Evolutionary conservation across 1,284 basidiomycete species (phyloP).

Genomic region (Pyrrhoderma noxium): DNA sequence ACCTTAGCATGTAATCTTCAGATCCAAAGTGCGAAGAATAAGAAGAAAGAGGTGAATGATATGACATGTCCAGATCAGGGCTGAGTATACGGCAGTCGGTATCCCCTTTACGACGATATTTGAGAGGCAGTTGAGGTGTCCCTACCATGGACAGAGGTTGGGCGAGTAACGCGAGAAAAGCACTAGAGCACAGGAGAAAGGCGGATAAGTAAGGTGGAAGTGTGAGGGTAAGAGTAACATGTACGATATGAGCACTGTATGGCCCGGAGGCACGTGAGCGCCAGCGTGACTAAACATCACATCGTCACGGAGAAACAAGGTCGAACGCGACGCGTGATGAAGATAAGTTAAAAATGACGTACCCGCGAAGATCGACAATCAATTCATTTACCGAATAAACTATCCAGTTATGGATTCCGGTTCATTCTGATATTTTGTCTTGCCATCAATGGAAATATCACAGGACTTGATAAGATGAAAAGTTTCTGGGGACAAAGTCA

Average conservation of each 20-base stretch:
- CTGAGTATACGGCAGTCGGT: conserved; percentile 3
- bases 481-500: too few species aligned
- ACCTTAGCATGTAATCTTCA: conserved; percentile 9
- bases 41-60: conserved; percentile 3
- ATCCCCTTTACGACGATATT: conserved; percentile 12
- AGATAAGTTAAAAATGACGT: too few species aligned
- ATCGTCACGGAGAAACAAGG: too few species aligned
- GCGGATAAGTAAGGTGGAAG: neutral
- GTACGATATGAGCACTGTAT: neutral
- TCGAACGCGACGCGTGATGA: too few species aligned
- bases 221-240: neutral
- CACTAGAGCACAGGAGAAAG: neutral
- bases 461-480: too few species aligned
- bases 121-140: conserved; percentile 14
- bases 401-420: too few species aligned
- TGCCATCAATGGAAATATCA: too few species aligned
- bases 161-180: neutral
- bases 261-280: too few species aligned
- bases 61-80: conserved; percentile 9
- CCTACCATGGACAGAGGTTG: conserved; percentile 11
- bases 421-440: too few species aligned
- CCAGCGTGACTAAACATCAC: too few species aligned
- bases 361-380: too few species aligned
- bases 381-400: too few species aligned
- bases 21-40: conserved; percentile 5